Conservation (phyloP, 2,329 filamentous ascomycete species). For the Neophaeococcomyces aloes region DNA sequence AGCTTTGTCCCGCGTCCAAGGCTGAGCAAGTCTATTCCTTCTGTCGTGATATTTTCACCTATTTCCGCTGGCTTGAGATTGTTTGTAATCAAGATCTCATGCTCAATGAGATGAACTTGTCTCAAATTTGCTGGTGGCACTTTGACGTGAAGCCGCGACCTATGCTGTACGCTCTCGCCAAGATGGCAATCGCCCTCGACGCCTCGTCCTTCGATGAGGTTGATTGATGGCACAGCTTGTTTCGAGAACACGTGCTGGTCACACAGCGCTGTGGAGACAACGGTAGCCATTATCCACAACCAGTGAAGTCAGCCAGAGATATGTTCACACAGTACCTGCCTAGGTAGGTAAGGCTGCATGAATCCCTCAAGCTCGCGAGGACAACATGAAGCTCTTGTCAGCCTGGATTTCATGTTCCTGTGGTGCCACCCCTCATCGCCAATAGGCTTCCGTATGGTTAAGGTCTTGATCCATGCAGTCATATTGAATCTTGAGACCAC, state of each 20-base stretch:
- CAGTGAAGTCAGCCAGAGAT: too few species aligned
- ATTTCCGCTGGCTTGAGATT: constrained; percentile 15
- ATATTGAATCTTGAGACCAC: too few species aligned
- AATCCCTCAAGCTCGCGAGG: too few species aligned
- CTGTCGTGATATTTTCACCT: constrained; percentile 23
- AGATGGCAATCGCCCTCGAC: constrained; percentile 23
- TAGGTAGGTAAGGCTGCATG: too few species aligned
- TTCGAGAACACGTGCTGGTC: constrained; percentile 22
- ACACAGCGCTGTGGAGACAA: constrained; percentile 10
- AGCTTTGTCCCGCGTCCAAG: constrained; percentile 19
- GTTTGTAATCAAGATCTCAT: constrained; percentile 18
- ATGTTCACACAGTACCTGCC: too few species aligned
- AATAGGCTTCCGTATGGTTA: too few species aligned
- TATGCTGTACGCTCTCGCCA: constrained; percentile 21
- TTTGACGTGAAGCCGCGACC: constrained; percentile 16
- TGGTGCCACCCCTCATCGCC: too few species aligned
- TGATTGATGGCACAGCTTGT: constrained; percentile 15
- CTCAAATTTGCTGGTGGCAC: constrained; percentile 22
- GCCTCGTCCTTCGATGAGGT: constrained; percentile 19
- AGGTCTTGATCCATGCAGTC: too few species aligned
- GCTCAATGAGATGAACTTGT: constrained; percentile 23
- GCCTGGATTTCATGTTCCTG: too few species aligned
- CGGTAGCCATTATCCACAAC: too few species aligned
- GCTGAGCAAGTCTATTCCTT: constrained; percentile 15
- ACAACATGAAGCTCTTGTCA: too few species aligned